Base-by-base conservation (phyloP, 75 land plant genomes). In the Cryptomeria japonica region DNA sequence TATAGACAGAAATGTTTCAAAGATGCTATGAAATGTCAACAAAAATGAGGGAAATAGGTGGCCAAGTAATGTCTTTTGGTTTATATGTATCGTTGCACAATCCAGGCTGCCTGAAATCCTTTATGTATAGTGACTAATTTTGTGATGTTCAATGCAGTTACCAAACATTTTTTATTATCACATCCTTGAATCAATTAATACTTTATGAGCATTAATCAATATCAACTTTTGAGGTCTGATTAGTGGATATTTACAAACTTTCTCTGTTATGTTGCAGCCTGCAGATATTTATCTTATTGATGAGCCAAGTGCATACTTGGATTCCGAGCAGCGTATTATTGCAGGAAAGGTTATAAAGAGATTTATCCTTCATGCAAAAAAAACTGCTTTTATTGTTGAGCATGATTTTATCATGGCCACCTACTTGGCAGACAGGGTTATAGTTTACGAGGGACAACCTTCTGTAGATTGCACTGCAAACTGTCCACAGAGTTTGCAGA, bases 371-470 rank as follows among this genome's bases (percentile, higher is more conserved):
- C 99, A 98, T 89, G 99, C 99, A 10, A 98, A 97, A 94, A 97
- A 97, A 90, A 98, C 99, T 28, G 99, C 99, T n/a, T 98, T 98
- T 93, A 95, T 98, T 51, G 99, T 97, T 53, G 99, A 98, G 89
- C 99, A 98, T 87, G 99, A 98, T 87, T 98, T 98, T 84, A 98
- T 98, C 73, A 98, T 98, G 99, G 99, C 99, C n/a, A 98, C 99
- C 61, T 98, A 98, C 82, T 90, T 98, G 85, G 99, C 99, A 58
- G 99, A 98, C 82, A 87, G 98, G 84, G 99, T 98, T 64, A 98
- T 98, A 89, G 99, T 98, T 64, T 98, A 96, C 87, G 99, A 98
- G 92, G 99, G 99, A 44, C 82, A 84, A 76, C 95, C 99, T 22
- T 97, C 99, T 31, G 85, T 97, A 9, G 97, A 96, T 86, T 98